Percentiles rank a stretch among this genome's conserved stretches.
These are phyloP conservation scores for Talaromyces ruber DNA, from an alignment of 495 filamentous ascomycete genomes.

Conservation along the genomic window DNA sequence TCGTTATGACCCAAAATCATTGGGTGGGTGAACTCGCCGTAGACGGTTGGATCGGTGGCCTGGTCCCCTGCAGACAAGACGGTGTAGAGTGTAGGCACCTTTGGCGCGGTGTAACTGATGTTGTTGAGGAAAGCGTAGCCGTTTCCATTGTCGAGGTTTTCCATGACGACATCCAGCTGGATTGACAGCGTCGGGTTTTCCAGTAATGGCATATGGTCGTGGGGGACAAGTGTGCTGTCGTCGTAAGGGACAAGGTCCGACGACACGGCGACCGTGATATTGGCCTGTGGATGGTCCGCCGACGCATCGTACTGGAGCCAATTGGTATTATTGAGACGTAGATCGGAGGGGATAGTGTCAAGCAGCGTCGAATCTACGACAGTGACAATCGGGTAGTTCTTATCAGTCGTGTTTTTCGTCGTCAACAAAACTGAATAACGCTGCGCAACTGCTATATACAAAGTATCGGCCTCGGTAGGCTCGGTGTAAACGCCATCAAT, in stretches of 20 bases:
- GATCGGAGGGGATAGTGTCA: conserved; percentile 18
- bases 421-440: conserved; percentile 62
- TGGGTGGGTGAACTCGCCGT: conserved; percentile 64
- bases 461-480: conserved; percentile 45
- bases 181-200: conserved; percentile 20
- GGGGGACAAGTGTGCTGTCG: conserved; percentile 40
- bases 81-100: conserved; percentile 75
- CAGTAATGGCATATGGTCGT: conserved; percentile 34
- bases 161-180: conserved; percentile 33
- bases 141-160: conserved; percentile 29
- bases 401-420: conserved; percentile 50
- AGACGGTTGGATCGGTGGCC: conserved; percentile 56
- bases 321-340: conserved; percentile 63
- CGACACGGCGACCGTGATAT: conserved; percentile 39
- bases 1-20: conserved; percentile 59
- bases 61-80: conserved; percentile 54
- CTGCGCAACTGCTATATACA: conserved; percentile 64
- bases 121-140: conserved; percentile 69
- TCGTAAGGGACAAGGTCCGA: conserved; percentile 38
- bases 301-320: conserved; percentile 66
- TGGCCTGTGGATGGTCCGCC: conserved; percentile 42
- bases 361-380: conserved; percentile 25
- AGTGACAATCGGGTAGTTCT: conserved; percentile 58
- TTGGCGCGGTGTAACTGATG: conserved; percentile 63
- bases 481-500: conserved; percentile 47